Percentiles rank a stretch among this genome's conserved stretches.
Evolutionary conservation across 768 basidiomycete genomes (phyloP).

Genomic region (Boletus patriciae): DNA sequence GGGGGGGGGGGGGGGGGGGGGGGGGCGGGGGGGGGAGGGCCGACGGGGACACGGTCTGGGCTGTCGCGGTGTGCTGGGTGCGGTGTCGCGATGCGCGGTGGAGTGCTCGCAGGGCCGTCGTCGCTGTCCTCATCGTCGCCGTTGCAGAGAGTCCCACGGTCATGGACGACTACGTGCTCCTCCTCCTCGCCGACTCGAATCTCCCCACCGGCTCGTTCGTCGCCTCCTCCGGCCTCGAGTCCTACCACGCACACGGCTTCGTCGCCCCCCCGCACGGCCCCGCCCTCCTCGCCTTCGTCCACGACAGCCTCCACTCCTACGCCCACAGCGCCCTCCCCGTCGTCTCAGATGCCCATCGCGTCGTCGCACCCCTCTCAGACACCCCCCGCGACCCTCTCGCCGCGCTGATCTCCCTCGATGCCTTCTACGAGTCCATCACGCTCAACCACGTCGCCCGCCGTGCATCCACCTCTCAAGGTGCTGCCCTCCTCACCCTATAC

Average conservation of each 20-base stretch:
- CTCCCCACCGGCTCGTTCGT: slow-evolving; percentile 97
- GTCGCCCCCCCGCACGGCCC: slow-evolving; percentile 25
- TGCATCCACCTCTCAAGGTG: slow-evolving; percentile 89
- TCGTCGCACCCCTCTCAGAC: slow-evolving; percentile 26
- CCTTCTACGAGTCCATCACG: slow-evolving; percentile 79
- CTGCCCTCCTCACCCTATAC: slow-evolving; percentile 87
- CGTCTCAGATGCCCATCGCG: slow-evolving; percentile 66
- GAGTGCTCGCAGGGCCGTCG: not conserved
- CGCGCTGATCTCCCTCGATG: slow-evolving; percentile 60
- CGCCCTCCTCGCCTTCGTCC: slow-evolving; percentile 56
- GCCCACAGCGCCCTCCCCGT: slow-evolving; percentile 76
- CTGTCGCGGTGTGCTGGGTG: slow-evolving; percentile 6
- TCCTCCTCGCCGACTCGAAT: slow-evolving; percentile 87
- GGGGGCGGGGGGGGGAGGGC: no score
- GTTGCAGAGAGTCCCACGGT: not conserved
- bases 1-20: no score
- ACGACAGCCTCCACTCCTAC: slow-evolving; percentile 75
- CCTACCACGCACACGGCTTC: slow-evolving; percentile 86
- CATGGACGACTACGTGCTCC: slow-evolving; percentile 57
- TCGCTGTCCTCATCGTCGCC: slow-evolving; percentile 5
- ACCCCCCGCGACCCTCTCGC: slow-evolving; percentile 34
- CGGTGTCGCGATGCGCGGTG: not conserved
- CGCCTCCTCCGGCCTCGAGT: slow-evolving; percentile 91
- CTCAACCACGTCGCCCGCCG: slow-evolving; percentile 87
- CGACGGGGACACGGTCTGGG: not conserved